Base-by-base conservation (phyloP, 1,284 basidiomycete genomes). In the Fistulina hepatica region DNA sequence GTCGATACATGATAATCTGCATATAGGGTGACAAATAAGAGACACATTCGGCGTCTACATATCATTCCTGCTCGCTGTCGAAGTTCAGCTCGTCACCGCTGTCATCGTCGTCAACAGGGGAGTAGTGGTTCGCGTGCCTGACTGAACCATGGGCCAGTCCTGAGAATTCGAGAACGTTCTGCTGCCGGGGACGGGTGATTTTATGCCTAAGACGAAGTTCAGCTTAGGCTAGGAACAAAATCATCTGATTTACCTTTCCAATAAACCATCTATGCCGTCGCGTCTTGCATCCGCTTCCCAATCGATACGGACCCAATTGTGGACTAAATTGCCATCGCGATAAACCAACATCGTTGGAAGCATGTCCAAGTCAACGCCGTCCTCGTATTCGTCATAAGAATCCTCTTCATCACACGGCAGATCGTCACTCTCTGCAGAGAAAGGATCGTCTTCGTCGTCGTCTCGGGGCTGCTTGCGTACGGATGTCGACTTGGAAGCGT, bases 271-370 rank as follows among this genome's bases (percentile, higher is more conserved):
- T 0, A 85, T 53, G n/a, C 76, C 78, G 13, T 65, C 69, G 21
- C 60, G 52, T 9, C 19, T 19, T 19, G 15, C 8, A 6, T 73
- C 76, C 0, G 81, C 81, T 52, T 88, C 85, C 80, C 81, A 85
- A 54, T 90, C 85, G 3, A 90, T 81, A 15, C 86, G 68, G 3
- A 89, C 80, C 79, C 85, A 85, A 35, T 81, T 85, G 48, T 83
- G 71, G 16, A 82, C 73, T 11, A 90, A 69, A 41, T 88, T 75
- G n/a, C 86, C 85, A 39, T 71, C 75, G 10, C 79, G 78, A 52
- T 91, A 91, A 4, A 84, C 80, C 6, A 91, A 65, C 49, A 91
- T 57, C 2, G 86, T 91, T 0, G 88, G 86, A 6, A 91, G 66
- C 62, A 90, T 74, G 49, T 89, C 86, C 2, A 75, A 69, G 48